Conservation (phyloP, 2,329 filamentous ascomycete species). For the Fusarium concolor region DNA sequence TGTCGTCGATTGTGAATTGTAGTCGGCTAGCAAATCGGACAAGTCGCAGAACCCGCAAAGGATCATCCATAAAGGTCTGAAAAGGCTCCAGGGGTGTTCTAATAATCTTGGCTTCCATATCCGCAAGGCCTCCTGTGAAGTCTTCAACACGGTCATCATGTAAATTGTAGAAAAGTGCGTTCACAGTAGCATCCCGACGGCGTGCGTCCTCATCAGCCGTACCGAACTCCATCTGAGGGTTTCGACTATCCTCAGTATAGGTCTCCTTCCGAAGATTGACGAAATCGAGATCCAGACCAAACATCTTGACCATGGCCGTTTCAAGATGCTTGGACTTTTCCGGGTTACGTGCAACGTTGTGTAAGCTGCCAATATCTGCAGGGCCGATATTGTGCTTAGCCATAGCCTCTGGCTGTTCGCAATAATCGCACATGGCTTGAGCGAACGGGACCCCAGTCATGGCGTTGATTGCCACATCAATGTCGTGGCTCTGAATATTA, state of each 20-base stretch:
- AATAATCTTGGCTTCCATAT: conserved; percentile 79
- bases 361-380: conserved; percentile 77
- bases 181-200: conserved; percentile 91
- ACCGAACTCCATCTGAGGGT: conserved; percentile 93
- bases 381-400: conserved; percentile 68
- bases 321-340: conserved; percentile 97
- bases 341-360: conserved; percentile 92
- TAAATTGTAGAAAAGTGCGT: conserved; percentile 96
- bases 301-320: conserved; percentile 86
- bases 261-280: conserved; percentile 95
- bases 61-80: conserved; percentile 95
- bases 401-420: conserved; percentile 68
- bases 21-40: conserved; percentile 92
- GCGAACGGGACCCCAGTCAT: conserved; percentile 86
- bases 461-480: conserved; percentile 85
- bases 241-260: conserved; percentile 88
- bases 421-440: conserved; percentile 74
- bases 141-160: conserved; percentile 85
- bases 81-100: conserved; percentile 88
- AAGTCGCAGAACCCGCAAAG: conserved; percentile 84
- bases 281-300: conserved; percentile 90
- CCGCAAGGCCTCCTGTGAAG: conserved; percentile 80
- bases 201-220: conserved; percentile 90
- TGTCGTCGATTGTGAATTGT: conserved; percentile 79
- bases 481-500: conserved; percentile 78